Conservation (phyloP, 768 basidiomycete genomes). For the Favolaschia claudopus region DNA sequence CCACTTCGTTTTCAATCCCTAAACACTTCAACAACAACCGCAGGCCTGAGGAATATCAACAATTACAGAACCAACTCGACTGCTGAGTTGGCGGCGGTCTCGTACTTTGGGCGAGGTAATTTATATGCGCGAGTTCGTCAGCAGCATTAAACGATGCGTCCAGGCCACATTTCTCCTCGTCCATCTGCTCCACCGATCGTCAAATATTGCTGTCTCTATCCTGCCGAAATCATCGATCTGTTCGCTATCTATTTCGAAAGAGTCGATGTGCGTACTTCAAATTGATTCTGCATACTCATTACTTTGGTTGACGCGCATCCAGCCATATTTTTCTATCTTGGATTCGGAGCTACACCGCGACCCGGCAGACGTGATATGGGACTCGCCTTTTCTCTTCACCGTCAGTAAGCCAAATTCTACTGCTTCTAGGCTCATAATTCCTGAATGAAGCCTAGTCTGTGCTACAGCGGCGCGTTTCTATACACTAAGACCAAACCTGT, state of each 20-base stretch:
- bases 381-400: conserved; percentile 66
- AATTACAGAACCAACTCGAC: conserved; percentile 38
- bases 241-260: conserved; percentile 63
- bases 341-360: conserved; percentile 62
- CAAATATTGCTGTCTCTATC: conserved; percentile 55
- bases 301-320: conserved; percentile 23
- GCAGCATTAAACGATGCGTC: conserved; percentile 14
- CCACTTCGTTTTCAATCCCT: neutral
- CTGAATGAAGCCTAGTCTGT: conserved; percentile 55
- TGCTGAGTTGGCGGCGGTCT: conserved; percentile 44
- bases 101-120: conserved; percentile 45
- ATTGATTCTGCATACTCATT: conserved; percentile 32
- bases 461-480: conserved; percentile 76
- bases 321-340: conserved; percentile 67
- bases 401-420: conserved; percentile 51
- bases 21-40: neutral
- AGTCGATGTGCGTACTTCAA: conserved; percentile 48
- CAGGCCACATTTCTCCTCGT: conserved; percentile 10
- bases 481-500: conserved; percentile 59
- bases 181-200: conserved; percentile 53
- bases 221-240: conserved; percentile 57
- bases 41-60: conserved; percentile 1
- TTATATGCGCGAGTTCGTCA: neutral
- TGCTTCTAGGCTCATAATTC: neutral
- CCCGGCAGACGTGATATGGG: conserved; percentile 58